phyloP scores from a whole-genome alignment of 2,329 filamentous ascomycete species.

The Arthrobotrys musiformis region DNA sequence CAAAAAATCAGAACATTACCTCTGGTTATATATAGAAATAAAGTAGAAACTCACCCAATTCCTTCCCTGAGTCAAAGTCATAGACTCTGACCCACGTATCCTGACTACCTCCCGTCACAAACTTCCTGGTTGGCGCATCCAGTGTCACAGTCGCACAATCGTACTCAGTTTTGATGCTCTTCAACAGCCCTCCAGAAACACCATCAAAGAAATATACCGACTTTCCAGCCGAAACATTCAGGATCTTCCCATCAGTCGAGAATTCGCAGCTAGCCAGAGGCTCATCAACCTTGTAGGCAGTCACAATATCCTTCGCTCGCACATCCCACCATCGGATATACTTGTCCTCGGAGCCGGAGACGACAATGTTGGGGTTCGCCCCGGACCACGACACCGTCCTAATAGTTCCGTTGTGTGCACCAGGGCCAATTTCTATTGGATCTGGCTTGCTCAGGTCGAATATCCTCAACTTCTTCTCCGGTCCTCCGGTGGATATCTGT shows the following conservation, averaged over 20 bases:
- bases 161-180: slow-evolving; percentile 80
- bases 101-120: slow-evolving; percentile 88
- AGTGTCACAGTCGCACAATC: slow-evolving; percentile 91
- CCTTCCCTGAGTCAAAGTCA: slow-evolving; percentile 82
- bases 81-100: slow-evolving; percentile 98
- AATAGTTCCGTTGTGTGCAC: slow-evolving; percentile 85
- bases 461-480: slow-evolving; percentile 95
- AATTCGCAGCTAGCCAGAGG: slow-evolving; percentile 93
- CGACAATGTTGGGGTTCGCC: slow-evolving; percentile 85
- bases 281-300: slow-evolving; percentile 81
- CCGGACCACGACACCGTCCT: slow-evolving; percentile 88
- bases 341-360: slow-evolving; percentile 90
- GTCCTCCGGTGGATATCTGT: slow-evolving; percentile 91
- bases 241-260: slow-evolving; percentile 74
- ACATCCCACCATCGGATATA: slow-evolving; percentile 95
- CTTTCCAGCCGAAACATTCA: slow-evolving; percentile 94
- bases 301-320: slow-evolving; percentile 77
- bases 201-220: slow-evolving; percentile 83
- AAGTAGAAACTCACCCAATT: slow-evolving; percentile 69
- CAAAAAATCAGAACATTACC: slow-evolving; percentile 57
- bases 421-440: slow-evolving; percentile 84
- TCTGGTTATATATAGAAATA: too few species aligned
- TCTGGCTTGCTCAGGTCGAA: slow-evolving; percentile 80
- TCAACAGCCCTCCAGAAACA: slow-evolving; percentile 70
- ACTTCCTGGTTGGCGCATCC: slow-evolving; percentile 80